phyloP scores from a whole-genome alignment of 495 filamentous ascomycete genomes.

The Hypoxylon perforatum region DNA sequence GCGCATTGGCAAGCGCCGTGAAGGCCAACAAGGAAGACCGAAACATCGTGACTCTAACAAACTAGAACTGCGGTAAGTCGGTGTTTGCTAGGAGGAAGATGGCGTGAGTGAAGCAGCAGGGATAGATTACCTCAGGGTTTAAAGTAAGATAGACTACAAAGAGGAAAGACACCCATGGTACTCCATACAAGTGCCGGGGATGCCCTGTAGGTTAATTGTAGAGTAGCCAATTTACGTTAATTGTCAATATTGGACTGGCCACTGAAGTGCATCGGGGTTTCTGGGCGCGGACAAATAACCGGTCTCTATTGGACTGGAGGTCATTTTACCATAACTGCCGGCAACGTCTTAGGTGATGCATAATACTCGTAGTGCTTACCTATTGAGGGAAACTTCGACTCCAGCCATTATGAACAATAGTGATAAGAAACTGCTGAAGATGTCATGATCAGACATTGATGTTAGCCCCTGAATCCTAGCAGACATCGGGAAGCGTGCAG shows the following conservation, averaged over 20 bases:
- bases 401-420: background rate
- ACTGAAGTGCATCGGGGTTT: background rate
- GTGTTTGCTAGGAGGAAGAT: background rate
- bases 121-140: background rate
- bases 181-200: constrained; percentile 24
- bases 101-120: background rate
- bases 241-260: constrained; percentile 17
- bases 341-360: background rate
- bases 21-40: constrained; percentile 26
- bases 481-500: too few relatives aligned
- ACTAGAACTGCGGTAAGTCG: too few relatives aligned
- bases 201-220: background rate
- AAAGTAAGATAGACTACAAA: constrained; percentile 2
- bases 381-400: background rate
- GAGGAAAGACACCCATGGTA: background rate
- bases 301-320: constrained; percentile 15
- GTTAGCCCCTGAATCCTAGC: background rate
- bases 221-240: constrained; percentile 23
- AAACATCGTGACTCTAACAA: constrained; percentile 22
- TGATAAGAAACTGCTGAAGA: background rate
- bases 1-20: constrained; percentile 16
- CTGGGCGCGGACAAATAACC: background rate
- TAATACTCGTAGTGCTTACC: background rate
- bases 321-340: constrained; percentile 35
- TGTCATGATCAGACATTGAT: background rate